A percentile compares a stretch with the other conserved stretches of the same genome.
Evolutionary conservation across 2,329 filamentous ascomycete genomes (phyloP).

Genomic region (Geosmithia putterillii): DNA sequence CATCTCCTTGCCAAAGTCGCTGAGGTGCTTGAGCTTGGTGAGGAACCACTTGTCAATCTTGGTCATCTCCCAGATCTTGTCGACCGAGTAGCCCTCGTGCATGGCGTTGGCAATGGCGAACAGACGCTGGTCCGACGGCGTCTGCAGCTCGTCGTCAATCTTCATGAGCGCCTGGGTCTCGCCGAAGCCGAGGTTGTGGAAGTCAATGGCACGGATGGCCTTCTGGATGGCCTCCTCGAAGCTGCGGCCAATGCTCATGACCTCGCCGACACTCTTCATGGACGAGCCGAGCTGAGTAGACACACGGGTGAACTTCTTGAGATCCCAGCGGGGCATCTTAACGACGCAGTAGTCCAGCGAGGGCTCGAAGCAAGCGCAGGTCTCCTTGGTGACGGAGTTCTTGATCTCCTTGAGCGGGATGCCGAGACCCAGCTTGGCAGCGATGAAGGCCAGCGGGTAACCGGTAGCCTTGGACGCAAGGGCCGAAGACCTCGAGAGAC

Average conservation of each 20-base stretch:
- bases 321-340: slow-evolving; percentile 97
- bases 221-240: slow-evolving; percentile 99
- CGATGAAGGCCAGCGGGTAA: slow-evolving; percentile 91
- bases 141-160: slow-evolving; percentile 91
- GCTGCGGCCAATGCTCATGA: slow-evolving; percentile 93
- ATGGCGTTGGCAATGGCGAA: slow-evolving; percentile 98
- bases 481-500: slow-evolving; percentile 88
- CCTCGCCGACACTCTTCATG: slow-evolving; percentile 99
- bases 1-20: slow-evolving; percentile 77
- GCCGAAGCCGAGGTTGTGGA: slow-evolving; percentile 89
- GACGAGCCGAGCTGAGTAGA: slow-evolving; percentile 93
- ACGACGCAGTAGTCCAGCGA: slow-evolving; percentile 97
- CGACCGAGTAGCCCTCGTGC: slow-evolving; percentile 83
- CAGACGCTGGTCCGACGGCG: slow-evolving; percentile 90
- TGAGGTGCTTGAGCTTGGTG: slow-evolving; percentile 79
- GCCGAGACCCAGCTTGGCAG: slow-evolving; percentile 87
- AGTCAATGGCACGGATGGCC: slow-evolving; percentile 89
- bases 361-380: slow-evolving; percentile 95
- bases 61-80: slow-evolving; percentile 97
- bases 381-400: slow-evolving; percentile 91
- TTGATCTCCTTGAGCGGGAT: slow-evolving; percentile 94
- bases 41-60: slow-evolving; percentile 99
- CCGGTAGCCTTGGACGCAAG: slow-evolving; percentile 95
- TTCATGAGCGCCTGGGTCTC: slow-evolving; percentile 88
- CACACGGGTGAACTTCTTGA: slow-evolving; percentile 97